These are phyloP conservation scores for Neoboletus magnificus DNA, from an alignment of 768 basidiomycete species.

Conservation along the genomic window DNA sequence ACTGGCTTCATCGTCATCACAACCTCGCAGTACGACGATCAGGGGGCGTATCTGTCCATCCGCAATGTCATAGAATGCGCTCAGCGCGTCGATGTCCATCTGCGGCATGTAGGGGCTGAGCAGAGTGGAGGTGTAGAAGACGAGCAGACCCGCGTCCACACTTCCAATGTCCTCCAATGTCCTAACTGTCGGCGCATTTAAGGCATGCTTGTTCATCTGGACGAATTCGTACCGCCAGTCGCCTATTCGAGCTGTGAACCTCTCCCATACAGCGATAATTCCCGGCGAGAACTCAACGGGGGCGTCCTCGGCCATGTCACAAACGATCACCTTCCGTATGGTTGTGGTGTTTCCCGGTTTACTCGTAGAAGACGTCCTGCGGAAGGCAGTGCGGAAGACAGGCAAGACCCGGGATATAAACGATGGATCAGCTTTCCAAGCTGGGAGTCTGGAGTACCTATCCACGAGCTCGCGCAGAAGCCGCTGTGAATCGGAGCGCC, in stretches of 20 bases:
- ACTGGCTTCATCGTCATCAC: neutral
- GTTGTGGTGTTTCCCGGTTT: neutral
- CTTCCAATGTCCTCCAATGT: neutral
- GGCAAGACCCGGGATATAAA: neutral
- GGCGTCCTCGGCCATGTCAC: neutral
- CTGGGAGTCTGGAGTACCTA: neutral
- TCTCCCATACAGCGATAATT: neutral
- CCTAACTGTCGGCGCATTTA: neutral
- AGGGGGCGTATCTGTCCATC: neutral
- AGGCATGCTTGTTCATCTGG: neutral
- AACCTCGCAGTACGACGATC: constrained; percentile 1
- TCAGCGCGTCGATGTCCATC: neutral
- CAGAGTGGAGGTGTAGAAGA: neutral
- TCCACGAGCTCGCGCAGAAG: neutral
- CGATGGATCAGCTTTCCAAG: neutral
- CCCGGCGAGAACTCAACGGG: neutral
- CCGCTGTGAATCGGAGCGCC: neutral
- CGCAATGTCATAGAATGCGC: neutral
- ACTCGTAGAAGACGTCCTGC: neutral
- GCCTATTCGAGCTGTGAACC: neutral
- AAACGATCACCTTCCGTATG: neutral
- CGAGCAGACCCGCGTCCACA: neutral
- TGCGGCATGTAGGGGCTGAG: neutral
- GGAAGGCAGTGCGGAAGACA: neutral
- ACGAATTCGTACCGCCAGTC: neutral